Conservation (phyloP, 2,329 filamentous ascomycete species). For the Ceratocystis diversiconidia region DNA sequence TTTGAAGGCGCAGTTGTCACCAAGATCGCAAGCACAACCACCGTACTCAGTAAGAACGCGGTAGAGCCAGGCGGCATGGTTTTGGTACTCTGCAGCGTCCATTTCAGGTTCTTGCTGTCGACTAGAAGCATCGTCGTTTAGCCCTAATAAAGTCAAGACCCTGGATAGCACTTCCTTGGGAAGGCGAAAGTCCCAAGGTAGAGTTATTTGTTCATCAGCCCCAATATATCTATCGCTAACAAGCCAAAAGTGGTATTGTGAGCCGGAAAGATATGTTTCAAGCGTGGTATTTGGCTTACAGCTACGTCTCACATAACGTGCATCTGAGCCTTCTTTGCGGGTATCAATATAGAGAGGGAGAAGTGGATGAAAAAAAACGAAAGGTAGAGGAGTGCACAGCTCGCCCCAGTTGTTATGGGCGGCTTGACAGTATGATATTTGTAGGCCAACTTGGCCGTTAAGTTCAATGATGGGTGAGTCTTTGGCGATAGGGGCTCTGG, state of each 20-base stretch:
- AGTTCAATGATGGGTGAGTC: slow-evolving; percentile 52
- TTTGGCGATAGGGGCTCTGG: slow-evolving; percentile 38
- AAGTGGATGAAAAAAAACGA: slow-evolving; percentile 75
- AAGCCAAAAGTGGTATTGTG: slow-evolving; percentile 81
- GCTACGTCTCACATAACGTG: slow-evolving; percentile 82
- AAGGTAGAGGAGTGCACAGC: slow-evolving; percentile 50
- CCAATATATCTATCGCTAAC: slow-evolving; percentile 66
- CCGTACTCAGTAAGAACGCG: slow-evolving; percentile 63
- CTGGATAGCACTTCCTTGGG: slow-evolving; percentile 40
- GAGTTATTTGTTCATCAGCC: slow-evolving; percentile 47
- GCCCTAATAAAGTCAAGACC: slow-evolving; percentile 45
- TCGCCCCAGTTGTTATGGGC: slow-evolving; percentile 54
- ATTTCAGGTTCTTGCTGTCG: slow-evolving; percentile 36
- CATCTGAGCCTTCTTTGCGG: slow-evolving; percentile 66
- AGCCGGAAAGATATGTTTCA: slow-evolving; percentile 69
- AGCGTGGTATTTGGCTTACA: slow-evolving; percentile 81
- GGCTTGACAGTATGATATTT: slow-evolving; percentile 56
- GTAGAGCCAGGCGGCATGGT: slow-evolving; percentile 50
- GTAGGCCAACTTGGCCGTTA: slow-evolving; percentile 60
- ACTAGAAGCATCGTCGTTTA: slow-evolving; percentile 45
- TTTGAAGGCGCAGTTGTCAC: slow-evolving; percentile 47
- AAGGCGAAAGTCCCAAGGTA: slow-evolving; percentile 53
- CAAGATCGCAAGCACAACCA: slow-evolving; percentile 60
- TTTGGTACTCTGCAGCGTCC: slow-evolving; percentile 45
- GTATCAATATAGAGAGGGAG: slow-evolving; percentile 91